Conservation (phyloP, 345 rosid genomes). For the Citrus maxima region DNA sequence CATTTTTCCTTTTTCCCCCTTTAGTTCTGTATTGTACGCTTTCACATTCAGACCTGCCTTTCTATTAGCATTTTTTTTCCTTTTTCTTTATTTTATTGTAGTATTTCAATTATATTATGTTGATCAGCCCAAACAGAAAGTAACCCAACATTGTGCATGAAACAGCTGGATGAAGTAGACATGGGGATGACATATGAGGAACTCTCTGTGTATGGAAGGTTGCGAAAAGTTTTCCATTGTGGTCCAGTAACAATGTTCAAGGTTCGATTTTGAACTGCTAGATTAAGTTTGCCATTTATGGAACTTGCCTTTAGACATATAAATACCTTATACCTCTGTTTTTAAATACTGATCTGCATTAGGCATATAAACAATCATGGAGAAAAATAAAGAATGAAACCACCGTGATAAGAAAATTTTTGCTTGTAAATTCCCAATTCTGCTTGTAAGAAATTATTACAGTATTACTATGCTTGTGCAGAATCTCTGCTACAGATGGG, state of each 20-base stretch:
- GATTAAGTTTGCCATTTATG: too few species aligned
- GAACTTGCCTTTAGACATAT: background rate
- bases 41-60: background rate
- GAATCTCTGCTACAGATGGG: conserved; percentile 97
- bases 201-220: conserved; percentile 80
- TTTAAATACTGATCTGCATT: background rate
- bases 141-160: conserved; percentile 17
- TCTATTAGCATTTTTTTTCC: background rate
- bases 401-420: background rate
- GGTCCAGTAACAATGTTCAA: conserved; percentile 99
- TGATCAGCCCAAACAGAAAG: background rate
- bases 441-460: conserved; percentile 5
- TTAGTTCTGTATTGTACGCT: background rate
- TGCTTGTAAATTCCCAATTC: background rate
- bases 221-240: conserved; percentile 74
- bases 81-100: background rate
- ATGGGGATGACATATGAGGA: conserved; percentile 97
- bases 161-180: conserved; percentile 84
- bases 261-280: conserved; percentile 37
- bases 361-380: background rate
- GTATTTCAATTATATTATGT: background rate
- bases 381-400: background rate
- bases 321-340: background rate
- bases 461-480: conserved; percentile 21
- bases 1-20: background rate